Percentiles rank a stretch among this genome's conserved stretches.
These are phyloP conservation scores for Craspedostauros australis DNA, from an alignment of 108 stramenopile genomes.

Conservation along the genomic window DNA sequence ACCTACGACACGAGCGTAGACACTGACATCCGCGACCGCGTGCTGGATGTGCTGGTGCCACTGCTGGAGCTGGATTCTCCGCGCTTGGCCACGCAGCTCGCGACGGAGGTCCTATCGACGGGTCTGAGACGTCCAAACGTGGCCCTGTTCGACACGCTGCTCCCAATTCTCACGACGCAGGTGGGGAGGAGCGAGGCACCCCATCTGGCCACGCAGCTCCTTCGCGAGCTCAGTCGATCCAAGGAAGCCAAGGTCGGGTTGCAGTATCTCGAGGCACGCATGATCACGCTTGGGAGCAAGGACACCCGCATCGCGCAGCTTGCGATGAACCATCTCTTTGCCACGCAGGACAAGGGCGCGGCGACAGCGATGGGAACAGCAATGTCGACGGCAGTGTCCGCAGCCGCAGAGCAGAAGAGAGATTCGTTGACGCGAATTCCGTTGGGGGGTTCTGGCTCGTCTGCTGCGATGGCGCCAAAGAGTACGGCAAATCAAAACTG, in stretches of 20 bases:
- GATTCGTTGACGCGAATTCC: too few species aligned
- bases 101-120: conserved; percentile 13
- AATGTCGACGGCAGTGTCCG: too few species aligned
- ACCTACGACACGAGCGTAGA: conserved; percentile 78
- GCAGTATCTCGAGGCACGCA: conserved; percentile 54
- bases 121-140: conserved; percentile 7
- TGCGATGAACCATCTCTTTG: conserved; percentile 45
- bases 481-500: too few species aligned
- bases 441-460: too few species aligned
- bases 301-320: conserved; percentile 61
- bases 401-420: too few species aligned
- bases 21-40: conserved; percentile 73
- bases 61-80: conserved; percentile 58
- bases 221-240: conserved; percentile 50
- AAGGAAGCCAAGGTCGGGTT: conserved; percentile 47
- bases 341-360: too few species aligned
- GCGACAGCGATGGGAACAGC: too few species aligned
- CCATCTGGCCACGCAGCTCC: conserved; percentile 47
- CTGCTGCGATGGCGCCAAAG: too few species aligned
- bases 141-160: conserved; percentile 58
- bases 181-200: conserved; percentile 65
- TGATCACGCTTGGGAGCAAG: conserved; percentile 54
- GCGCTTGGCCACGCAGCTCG: conserved; percentile 40
- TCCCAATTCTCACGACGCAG: conserved; percentile 62
- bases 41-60: conserved; percentile 67